These are phyloP conservation scores for Misopates orontium DNA, from an alignment of 257 asterid genomes.

Conservation along the genomic window DNA sequence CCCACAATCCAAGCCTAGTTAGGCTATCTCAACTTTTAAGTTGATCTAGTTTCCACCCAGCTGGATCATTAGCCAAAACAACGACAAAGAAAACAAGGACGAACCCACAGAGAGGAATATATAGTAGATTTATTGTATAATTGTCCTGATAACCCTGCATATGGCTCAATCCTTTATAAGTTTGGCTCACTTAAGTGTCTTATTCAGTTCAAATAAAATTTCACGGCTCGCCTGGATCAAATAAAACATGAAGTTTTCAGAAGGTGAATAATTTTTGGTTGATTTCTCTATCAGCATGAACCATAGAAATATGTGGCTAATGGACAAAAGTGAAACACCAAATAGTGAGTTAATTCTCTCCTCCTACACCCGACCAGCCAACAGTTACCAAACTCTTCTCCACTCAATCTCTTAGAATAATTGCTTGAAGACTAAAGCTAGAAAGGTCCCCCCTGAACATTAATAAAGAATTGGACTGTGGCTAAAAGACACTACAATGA, in stretches of 20 bases:
- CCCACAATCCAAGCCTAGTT: not conserved
- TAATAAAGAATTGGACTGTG: slow-evolving; percentile 13
- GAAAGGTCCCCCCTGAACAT: slow-evolving; percentile 2
- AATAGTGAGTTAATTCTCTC: not conserved
- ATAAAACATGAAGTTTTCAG: not conserved
- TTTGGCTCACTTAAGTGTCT: not conserved
- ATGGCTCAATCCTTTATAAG: not conserved
- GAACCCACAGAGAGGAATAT: too few species aligned
- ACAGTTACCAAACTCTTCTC: not conserved
- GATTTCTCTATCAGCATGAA: too few species aligned
- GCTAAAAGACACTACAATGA: not conserved
- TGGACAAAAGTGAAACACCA: not conserved
- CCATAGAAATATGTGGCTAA: too few species aligned
- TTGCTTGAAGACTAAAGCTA: slow-evolving; percentile 8
- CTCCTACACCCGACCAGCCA: not conserved
- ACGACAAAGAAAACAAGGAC: not conserved
- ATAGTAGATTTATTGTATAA: too few species aligned
- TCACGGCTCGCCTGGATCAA: not conserved
- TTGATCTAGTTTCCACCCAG: not conserved
- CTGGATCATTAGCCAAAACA: not conserved
- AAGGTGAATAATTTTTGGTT: not conserved
- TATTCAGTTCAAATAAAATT: not conserved
- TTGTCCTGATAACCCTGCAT: too few species aligned
- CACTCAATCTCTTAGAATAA: not conserved
- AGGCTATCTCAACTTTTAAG: not conserved